These are phyloP conservation scores for Blastobotrys americana DNA, from an alignment of 805 yeast genomes.

Conservation along the genomic window DNA sequence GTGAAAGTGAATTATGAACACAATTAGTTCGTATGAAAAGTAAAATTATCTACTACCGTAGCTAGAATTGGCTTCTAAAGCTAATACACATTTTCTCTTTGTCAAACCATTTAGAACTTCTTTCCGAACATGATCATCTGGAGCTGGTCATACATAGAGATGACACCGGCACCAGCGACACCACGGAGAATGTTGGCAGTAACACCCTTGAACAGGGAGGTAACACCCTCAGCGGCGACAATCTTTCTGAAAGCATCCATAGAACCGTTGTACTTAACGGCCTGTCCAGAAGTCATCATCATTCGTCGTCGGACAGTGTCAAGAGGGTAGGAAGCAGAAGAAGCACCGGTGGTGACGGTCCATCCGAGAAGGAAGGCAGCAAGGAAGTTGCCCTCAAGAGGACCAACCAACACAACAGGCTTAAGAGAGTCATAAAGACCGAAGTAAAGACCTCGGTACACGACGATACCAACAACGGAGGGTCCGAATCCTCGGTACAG, in stretches of 20 bases:
- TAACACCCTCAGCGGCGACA: slow-evolving; percentile 92
- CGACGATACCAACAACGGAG: slow-evolving; percentile 94
- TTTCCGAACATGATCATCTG: slow-evolving; percentile 93
- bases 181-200: slow-evolving; percentile 99
- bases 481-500: slow-evolving; percentile 99
- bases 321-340: slow-evolving; percentile 98
- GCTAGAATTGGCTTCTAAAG: neutral
- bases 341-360: slow-evolving; percentile 97
- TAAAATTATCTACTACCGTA: no score
- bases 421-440: slow-evolving; percentile 96
- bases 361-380: slow-evolving; percentile 97
- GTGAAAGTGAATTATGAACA: no score
- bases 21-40: no score
- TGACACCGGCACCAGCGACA: slow-evolving; percentile 99
- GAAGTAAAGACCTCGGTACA: slow-evolving; percentile 98
- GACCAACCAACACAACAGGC: slow-evolving; percentile 91
- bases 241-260: slow-evolving; percentile 86
- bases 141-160: slow-evolving; percentile 94
- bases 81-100: slow-evolving; percentile 2
- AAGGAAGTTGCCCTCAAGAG: slow-evolving; percentile 87
- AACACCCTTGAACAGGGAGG: slow-evolving; percentile 95
- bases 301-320: slow-evolving; percentile 99
- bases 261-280: slow-evolving; percentile 93
- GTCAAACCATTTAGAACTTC: slow-evolving; percentile 72
- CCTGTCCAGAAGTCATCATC: slow-evolving; percentile 99